Evolutionary conservation across 768 basidiomycete species (phyloP), one percentile per base, ranked within the genome.

Genomic region (Tulasnella sp.): DNA sequence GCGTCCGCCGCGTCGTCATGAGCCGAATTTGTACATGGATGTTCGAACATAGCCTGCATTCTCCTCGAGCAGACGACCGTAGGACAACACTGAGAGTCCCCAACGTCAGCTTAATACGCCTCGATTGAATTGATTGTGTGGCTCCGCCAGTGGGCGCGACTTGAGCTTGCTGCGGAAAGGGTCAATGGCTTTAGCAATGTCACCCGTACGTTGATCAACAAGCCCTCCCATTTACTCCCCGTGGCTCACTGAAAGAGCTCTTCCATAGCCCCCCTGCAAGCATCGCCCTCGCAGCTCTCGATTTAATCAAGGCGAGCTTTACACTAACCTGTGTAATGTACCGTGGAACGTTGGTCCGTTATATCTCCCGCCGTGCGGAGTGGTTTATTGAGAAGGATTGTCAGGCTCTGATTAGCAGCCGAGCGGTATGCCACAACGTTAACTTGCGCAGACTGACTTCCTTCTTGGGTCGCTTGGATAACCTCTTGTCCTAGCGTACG

Each of bases 161-260:
- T n/a, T n/a, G n/a, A n/a, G n/a, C n/a, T n/a, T n/a, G n/a, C n/a
- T n/a, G n/a, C n/a, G n/a, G n/a, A n/a, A n/a, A n/a, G n/a, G n/a
- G n/a, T n/a, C n/a, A n/a, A n/a, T n/a, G n/a, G n/a, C n/a, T n/a
- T n/a, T n/a, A n/a, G n/a, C n/a, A 79, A 85, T 15, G 14, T 34
- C 58, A 90, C 91, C 83, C n/a, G n/a, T n/a, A n/a, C n/a, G n/a
- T 97, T 97, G 80, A 97, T 87, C 95, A 97, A 96, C 78, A 97
- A 84, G n/a, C 96, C 96, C 82, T 97, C 96, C 75, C 91, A 93
- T 74, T 89, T 89, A 81, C 90, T 90, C 80, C 89, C 88, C 31
- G 94, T 86, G 2, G 93, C 91, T 76, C 85, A 85, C 80, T 88
- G 83, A 88, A 94, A 93, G 82, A 97, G 97, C 6, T 84, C 86